Percentiles rank a stretch among this genome's conserved stretches.
phyloP scores from a whole-genome alignment of 192 early-diverging fungal species.

The Coemansia sp. region DNA sequence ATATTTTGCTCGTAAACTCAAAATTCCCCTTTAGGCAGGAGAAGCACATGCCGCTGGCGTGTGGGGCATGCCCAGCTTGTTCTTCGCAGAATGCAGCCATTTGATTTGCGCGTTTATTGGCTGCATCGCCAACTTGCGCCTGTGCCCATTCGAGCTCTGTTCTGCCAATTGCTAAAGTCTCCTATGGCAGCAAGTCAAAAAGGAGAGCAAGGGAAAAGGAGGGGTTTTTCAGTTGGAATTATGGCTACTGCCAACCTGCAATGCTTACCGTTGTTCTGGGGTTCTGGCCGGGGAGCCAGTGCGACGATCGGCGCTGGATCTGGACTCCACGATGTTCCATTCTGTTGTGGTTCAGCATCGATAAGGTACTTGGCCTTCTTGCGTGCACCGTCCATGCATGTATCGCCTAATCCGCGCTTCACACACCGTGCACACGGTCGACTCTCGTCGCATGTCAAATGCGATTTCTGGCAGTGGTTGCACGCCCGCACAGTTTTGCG shows the following conservation, averaged over 20 bases:
- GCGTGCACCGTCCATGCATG: constrained; percentile 80
- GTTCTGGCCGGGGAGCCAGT: background rate
- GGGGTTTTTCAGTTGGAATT: background rate
- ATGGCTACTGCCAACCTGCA: background rate
- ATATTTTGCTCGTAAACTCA: background rate
- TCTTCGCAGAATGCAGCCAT: background rate
- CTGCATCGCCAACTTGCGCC: background rate
- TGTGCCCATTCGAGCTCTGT: background rate
- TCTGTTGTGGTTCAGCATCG: constrained; percentile 45
- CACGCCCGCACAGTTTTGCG: constrained; percentile 62
- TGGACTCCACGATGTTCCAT: background rate
- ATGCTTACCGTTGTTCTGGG: constrained; percentile 1
- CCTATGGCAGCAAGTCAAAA: background rate
- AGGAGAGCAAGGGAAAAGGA: background rate
- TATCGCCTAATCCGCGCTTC: constrained; percentile 70
- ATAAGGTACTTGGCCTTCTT: constrained; percentile 92
- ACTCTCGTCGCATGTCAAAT: constrained; percentile 62
- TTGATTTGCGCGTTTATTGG: constrained; percentile 3
- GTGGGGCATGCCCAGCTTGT: background rate
- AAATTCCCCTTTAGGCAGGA: constrained; percentile 8
- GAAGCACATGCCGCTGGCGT: background rate
- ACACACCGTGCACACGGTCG: constrained; percentile 88
- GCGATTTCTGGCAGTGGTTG: constrained; percentile 62
- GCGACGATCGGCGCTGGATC: background rate
- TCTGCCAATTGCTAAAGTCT: background rate